Percentiles rank a stretch among this genome's conserved stretches.
Conservation (phyloP, 2,329 filamentous ascomycete species). For the Nemania sp. region DNA sequence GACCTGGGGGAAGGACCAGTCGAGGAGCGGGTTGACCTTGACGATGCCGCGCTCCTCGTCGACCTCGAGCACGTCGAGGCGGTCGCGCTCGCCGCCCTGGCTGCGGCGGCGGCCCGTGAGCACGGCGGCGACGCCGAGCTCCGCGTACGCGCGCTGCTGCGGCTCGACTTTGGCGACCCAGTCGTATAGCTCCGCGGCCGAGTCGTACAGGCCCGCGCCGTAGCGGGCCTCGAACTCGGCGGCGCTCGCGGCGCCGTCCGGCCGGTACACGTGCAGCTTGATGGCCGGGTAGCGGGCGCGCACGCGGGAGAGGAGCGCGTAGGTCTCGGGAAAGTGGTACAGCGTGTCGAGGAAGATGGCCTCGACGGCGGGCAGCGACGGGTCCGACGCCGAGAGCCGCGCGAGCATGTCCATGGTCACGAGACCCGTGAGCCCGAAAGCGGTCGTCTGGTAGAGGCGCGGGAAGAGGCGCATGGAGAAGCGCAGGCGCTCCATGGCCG, state of each 20-base stretch:
- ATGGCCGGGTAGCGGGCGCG: conserved; percentile 76
- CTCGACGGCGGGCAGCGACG: conserved; percentile 63
- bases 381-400: conserved; percentile 68
- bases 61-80: conserved; percentile 88
- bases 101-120: conserved; percentile 89
- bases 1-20: conserved; percentile 91
- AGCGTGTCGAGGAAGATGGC: conserved; percentile 84
- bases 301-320: conserved; percentile 74
- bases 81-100: conserved; percentile 89
- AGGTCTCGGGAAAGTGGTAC: conserved; percentile 80
- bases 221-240: conserved; percentile 82
- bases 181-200: conserved; percentile 88
- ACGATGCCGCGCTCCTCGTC: conserved; percentile 85
- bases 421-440: conserved; percentile 80
- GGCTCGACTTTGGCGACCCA: conserved; percentile 98
- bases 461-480: conserved; percentile 93
- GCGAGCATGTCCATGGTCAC: conserved; percentile 86
- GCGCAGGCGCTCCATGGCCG: conserved; percentile 87
- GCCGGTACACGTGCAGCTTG: conserved; percentile 88
- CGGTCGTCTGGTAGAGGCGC: conserved; percentile 84
- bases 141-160: conserved; percentile 84
- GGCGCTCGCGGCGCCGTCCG: conserved; percentile 71
- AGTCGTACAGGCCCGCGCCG: conserved; percentile 83
- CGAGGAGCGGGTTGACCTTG: conserved; percentile 97
- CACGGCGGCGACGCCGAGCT: conserved; percentile 86